Percentiles rank a stretch among this genome's conserved stretches.
These are phyloP conservation scores for Microdochium trichocladiopsis DNA, from an alignment of 2,329 filamentous ascomycete genomes.

Conservation along the genomic window DNA sequence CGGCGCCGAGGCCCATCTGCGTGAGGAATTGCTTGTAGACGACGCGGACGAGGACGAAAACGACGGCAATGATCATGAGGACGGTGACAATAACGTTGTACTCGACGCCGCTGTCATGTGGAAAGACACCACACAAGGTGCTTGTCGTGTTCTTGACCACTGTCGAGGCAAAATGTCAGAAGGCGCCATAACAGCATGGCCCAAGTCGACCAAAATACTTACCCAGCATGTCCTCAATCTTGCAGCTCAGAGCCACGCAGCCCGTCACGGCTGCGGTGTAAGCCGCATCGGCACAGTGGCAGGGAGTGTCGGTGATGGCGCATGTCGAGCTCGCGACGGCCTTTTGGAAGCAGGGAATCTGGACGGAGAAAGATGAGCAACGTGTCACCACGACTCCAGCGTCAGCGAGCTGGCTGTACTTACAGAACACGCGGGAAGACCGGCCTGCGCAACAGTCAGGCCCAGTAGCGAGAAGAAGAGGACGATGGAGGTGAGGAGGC, in stretches of 20 bases:
- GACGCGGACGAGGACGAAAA: conserved; percentile 7
- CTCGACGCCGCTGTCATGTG: conserved; percentile 5
- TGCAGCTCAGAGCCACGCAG: conserved; percentile 5
- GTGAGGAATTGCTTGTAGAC: conserved; percentile 7
- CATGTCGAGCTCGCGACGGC: conserved; percentile 5
- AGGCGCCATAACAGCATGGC: background rate
- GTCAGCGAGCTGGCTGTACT: background rate
- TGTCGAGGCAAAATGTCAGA: conserved; percentile 1
- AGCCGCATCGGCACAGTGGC: conserved; percentile 6
- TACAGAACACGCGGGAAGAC: background rate
- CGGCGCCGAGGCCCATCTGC: conserved; percentile 6
- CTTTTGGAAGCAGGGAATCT: conserved; percentile 6
- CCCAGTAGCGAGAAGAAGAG: conserved; percentile 11
- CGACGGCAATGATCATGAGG: conserved; percentile 5
- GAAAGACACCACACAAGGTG: conserved; percentile 7
- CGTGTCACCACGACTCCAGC: background rate
- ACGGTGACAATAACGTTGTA: conserved; percentile 7
- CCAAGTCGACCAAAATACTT: background rate
- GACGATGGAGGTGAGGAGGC: conserved; percentile 14
- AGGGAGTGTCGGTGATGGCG: conserved; percentile 4
- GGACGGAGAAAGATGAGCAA: background rate
- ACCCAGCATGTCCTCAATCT: conserved; percentile 2
- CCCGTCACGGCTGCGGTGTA: conserved; percentile 1
- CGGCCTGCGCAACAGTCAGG: background rate
- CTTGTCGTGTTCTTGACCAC: conserved; percentile 10